A percentile compares a stretch with the other conserved stretches of the same genome.
Conservation (phyloP, 805 yeast genomes). For the Saccharomycopsis synnaedendra region DNA sequence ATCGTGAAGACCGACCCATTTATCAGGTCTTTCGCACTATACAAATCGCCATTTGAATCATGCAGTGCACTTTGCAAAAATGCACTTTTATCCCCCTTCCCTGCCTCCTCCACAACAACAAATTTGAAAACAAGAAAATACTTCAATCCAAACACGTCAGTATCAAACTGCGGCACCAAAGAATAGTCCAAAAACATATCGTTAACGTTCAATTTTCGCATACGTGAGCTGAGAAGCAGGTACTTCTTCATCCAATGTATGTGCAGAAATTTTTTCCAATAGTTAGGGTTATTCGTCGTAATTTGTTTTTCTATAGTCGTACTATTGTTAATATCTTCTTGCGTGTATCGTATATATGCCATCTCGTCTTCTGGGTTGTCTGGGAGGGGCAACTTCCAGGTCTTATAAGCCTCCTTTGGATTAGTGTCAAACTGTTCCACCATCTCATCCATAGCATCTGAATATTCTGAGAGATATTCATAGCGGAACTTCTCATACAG, state of each 20-base stretch:
- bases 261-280: conserved; percentile 12
- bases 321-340: conserved; percentile 12
- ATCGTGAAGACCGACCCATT: conserved; percentile 32
- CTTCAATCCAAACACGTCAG: conserved; percentile 27
- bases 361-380: background rate
- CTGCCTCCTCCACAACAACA: conserved; percentile 21
- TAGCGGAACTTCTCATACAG: conserved; percentile 26
- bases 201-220: conserved; percentile 9
- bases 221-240: conserved; percentile 5
- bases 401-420: conserved; percentile 10
- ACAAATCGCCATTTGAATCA: conserved; percentile 27
- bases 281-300: conserved; percentile 6
- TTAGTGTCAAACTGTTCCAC: conserved; percentile 4
- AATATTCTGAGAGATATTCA: conserved; percentile 18
- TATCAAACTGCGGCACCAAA: conserved; percentile 28
- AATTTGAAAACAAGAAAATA: conserved; percentile 28
- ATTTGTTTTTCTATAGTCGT: conserved; percentile 8
- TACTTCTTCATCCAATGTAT: conserved; percentile 11
- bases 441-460: conserved; percentile 3
- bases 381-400: conserved; percentile 12
- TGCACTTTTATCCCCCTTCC: conserved; percentile 6
- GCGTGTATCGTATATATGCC: background rate
- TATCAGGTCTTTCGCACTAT: conserved; percentile 24
- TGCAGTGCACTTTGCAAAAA: conserved; percentile 21
- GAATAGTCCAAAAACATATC: conserved; percentile 7